Evolutionary conservation across 2,329 filamentous ascomycete species (phyloP).

Genomic region (Fusarium algeriense): DNA sequence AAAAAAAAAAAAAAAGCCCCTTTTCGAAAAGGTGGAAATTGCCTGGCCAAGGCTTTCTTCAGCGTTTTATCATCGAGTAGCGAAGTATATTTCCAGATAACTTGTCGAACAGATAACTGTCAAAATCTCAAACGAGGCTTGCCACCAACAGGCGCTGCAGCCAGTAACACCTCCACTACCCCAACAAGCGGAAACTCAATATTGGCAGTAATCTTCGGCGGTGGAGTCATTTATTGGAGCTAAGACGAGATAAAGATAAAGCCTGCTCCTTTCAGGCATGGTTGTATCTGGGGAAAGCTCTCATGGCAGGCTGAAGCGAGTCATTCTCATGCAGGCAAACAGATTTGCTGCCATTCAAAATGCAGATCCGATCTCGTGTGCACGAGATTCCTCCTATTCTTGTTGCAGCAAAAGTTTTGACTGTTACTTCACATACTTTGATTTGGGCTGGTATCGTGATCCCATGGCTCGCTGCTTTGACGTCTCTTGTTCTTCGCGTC

Average conservation of each 20-base stretch:
- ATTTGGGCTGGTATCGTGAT: slow-evolving; percentile 38
- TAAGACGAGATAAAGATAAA: neutral
- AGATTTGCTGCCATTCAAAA: neutral
- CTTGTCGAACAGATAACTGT: neutral
- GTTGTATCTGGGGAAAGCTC: neutral
- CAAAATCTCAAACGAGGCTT: neutral
- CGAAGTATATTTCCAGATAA: neutral
- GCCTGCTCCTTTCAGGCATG: neutral
- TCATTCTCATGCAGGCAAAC: neutral
- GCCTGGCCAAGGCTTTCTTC: neutral
- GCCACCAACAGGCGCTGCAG: neutral
- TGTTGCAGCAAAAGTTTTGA: neutral
- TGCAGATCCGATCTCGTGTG: neutral
- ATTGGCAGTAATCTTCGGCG: neutral
- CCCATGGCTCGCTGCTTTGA: slow-evolving; percentile 40
- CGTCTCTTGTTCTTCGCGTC: slow-evolving; percentile 31
- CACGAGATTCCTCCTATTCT: neutral
- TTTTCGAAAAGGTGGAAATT: neutral
- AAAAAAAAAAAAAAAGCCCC: neutral
- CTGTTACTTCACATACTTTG: neutral
- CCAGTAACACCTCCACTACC: neutral
- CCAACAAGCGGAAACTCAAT: neutral
- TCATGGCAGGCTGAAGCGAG: neutral
- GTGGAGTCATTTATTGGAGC: neutral
- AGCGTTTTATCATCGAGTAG: neutral